Percentiles rank a stretch among this genome's conserved stretches.
phyloP scores from a whole-genome alignment of 2,329 filamentous ascomycete genomes.

The Sclerotinia spermophila region DNA sequence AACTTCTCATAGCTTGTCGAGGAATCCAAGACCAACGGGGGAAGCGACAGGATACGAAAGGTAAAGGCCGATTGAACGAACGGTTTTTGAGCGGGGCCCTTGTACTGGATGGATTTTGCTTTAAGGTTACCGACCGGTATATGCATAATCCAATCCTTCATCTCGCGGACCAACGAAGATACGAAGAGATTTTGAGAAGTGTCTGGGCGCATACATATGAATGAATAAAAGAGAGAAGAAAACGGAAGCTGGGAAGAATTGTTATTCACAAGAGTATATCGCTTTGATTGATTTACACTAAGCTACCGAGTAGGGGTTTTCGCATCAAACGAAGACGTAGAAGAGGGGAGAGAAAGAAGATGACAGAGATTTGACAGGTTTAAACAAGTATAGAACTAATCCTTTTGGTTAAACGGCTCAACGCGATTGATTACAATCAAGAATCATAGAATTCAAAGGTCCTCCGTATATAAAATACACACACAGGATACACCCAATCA shows the following conservation, averaged over 20 bases:
- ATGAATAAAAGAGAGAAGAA: not conserved
- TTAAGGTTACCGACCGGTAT: not conserved
- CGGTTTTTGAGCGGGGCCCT: conserved; percentile 7
- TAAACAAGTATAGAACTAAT: too few species aligned
- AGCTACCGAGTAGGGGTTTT: not conserved
- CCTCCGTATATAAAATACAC: not conserved
- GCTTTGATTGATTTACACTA: not conserved
- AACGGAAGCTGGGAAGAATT: too few species aligned
- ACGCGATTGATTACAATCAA: not conserved
- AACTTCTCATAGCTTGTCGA: not conserved
- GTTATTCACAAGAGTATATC: not conserved
- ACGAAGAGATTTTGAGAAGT: not conserved
- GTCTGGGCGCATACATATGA: not conserved
- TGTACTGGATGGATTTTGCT: conserved; percentile 11
- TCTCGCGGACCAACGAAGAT: conserved; percentile 9
- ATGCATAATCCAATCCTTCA: conserved; percentile 2
- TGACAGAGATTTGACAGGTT: not conserved
- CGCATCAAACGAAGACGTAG: not conserved
- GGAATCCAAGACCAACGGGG: conserved; percentile 1
- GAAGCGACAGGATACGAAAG: conserved; percentile 7
- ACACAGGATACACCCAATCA: not conserved
- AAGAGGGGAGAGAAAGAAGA: not conserved
- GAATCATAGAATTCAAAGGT: not conserved
- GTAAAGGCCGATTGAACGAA: conserved; percentile 5
- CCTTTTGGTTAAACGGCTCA: not conserved